Percentiles rank a stretch among this genome's conserved stretches.
Conservation (phyloP, 176 grass and related monocot species). For the Rhynchospora breviuscula region DNA sequence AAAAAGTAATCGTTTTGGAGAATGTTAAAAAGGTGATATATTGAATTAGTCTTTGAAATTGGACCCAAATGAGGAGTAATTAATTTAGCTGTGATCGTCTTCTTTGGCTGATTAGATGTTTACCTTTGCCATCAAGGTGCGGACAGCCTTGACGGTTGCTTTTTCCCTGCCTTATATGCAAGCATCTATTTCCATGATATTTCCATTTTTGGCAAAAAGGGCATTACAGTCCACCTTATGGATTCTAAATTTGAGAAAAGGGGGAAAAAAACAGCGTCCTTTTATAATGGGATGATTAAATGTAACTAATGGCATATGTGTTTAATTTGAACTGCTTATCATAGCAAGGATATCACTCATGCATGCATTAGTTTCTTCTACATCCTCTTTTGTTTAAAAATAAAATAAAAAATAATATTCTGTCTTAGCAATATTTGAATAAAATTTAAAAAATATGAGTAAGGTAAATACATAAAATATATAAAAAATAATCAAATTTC, state of each 20-base stretch:
- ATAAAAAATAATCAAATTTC: too few species aligned
- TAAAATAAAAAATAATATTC: too few species aligned
- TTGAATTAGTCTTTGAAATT: background rate
- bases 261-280: too few species aligned
- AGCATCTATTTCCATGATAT: background rate
- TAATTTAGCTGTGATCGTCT: background rate
- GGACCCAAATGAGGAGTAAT: background rate
- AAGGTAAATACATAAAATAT: too few species aligned
- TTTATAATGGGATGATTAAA: too few species aligned
- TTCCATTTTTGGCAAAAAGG: background rate
- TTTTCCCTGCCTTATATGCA: background rate
- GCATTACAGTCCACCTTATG: background rate
- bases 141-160: background rate
- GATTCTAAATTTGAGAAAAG: background rate
- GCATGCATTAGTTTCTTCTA: too few species aligned
- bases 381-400: too few species aligned
- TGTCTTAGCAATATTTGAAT: too few species aligned
- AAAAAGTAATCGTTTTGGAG: background rate
- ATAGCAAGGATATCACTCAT: too few species aligned
- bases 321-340: too few species aligned
- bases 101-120: background rate
- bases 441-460: too few species aligned
- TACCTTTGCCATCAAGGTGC: conserved; percentile 5
- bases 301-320: too few species aligned
- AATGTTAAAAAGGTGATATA: background rate